Base-by-base conservation (phyloP, 2,329 filamentous ascomycete species). In the Ilyonectria mors-panacis region DNA sequence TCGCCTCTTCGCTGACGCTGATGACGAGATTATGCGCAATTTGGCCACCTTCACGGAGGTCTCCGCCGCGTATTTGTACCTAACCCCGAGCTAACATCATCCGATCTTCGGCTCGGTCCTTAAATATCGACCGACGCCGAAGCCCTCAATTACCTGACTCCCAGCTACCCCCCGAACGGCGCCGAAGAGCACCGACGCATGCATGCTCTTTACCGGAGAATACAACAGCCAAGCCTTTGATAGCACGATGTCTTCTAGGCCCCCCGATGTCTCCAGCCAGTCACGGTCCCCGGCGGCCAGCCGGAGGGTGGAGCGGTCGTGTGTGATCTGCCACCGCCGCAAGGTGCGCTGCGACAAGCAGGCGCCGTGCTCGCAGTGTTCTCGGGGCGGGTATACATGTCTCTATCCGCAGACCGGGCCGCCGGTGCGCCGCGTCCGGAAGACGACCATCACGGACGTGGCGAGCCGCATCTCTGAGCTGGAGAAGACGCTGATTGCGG, bases 281-380 rank as follows among this genome's bases (percentile, higher is more conserved):
- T 55, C 66, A n/a, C 66, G 53, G 21, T 61, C 66, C 7, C 58
- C 63, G 42, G 55, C 63, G 6, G 8, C 58, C 17, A 23, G 30
- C 12, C 66, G 62, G 73, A 30, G 54, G 42, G 63, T 53, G 53
- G 69, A 77, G 50, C 74, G 79, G 19, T 81, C 80, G 53, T 84
- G 82, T 65, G 79, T 82, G 5, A 81, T 81, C 6, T 84, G 82
- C 61, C 78, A 82, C 12, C 81, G 83, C 56, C 81, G 89, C 63
- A 91, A 92, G 78, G 92, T 94, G 62, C 91, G 91, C 72, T 93
- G 92, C 82, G 90, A 93, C 81, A 93, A 93, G 80, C 84, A 86
- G 66, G 86, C 91, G 79, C 90, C 91, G 7, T 94, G 92, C 76
- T 86, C 87, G 65, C 93, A 93, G 76, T 94, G 92, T 76, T 85